Conservation (phyloP, 805 yeast genomes). For the Lachancea dasiensis region DNA sequence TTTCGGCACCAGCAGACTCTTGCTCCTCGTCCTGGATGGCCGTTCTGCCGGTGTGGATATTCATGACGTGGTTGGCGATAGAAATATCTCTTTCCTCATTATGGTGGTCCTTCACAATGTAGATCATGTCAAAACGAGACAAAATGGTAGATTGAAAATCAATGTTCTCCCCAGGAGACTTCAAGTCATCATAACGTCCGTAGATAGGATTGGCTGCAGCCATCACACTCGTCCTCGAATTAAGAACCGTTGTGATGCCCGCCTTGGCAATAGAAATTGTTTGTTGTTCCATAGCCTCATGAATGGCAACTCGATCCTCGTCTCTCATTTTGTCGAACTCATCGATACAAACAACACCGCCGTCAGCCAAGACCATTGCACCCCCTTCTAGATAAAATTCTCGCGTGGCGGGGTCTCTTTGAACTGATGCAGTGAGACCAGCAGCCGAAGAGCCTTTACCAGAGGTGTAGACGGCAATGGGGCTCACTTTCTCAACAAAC, state of each 20-base stretch:
- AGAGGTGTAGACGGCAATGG: conserved; percentile 95
- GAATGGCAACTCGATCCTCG: conserved; percentile 97
- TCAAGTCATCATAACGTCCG: conserved; percentile 94
- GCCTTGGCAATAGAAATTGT: conserved; percentile 98
- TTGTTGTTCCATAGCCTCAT: conserved; percentile 99
- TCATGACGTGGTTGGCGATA: conserved; percentile 92
- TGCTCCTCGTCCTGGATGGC: conserved; percentile 40
- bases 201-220: conserved; percentile 98
- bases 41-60: conserved; percentile 77
- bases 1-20: conserved; percentile 64
- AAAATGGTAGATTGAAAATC: conserved; percentile 96
- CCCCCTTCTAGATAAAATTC: conserved; percentile 98
- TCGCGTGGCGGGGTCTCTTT: conserved; percentile 78
- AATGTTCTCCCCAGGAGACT: conserved; percentile 95
- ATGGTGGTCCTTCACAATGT: conserved; percentile 93
- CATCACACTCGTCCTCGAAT: conserved; percentile 91
- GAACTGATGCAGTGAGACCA: conserved; percentile 97
- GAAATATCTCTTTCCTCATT: conserved; percentile 77
- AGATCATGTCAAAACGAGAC: conserved; percentile 98
- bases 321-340: conserved; percentile 99
- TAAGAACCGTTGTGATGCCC: conserved; percentile 93
- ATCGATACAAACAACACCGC: conserved; percentile 98
- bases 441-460: conserved; percentile 99
- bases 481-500: conserved; percentile 95
- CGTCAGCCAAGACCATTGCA: conserved; percentile 99